Conservation (phyloP, 2,329 filamentous ascomycete genomes). For the Raffaelea deltoideospora region DNA sequence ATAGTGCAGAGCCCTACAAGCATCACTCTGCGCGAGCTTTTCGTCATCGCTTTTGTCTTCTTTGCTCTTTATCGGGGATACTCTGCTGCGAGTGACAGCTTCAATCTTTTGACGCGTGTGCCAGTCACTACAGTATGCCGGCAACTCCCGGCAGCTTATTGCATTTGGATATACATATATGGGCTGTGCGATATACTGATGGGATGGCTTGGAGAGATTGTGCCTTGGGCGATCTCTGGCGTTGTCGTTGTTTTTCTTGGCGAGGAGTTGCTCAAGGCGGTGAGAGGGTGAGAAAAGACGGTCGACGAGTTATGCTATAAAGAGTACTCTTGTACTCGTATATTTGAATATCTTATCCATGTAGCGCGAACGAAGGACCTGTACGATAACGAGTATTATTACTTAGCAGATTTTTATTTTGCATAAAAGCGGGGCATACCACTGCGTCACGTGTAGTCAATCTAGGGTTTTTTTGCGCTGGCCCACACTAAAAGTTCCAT, state of each 20-base stretch:
- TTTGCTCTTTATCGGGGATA: constrained; percentile 5
- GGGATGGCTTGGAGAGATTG: constrained; percentile 3
- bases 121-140: constrained; percentile 6
- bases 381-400: constrained; percentile 19
- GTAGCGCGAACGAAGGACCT: too few relatives aligned
- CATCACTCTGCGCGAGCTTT: constrained; percentile 8
- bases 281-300: neutral
- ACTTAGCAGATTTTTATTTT: too few relatives aligned
- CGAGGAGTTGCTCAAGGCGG: constrained; percentile 4
- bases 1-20: constrained; percentile 6
- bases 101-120: constrained; percentile 3
- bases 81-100: neutral
- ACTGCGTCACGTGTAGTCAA: constrained; percentile 3
- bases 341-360: too few relatives aligned
- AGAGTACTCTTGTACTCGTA: neutral
- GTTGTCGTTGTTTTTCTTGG: constrained; percentile 5
- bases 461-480: constrained; percentile 4
- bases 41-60: constrained; percentile 1
- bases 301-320: too few relatives aligned
- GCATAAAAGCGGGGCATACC: neutral
- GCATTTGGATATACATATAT: constrained; percentile 1
- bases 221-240: constrained; percentile 8
- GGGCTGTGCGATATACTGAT: neutral
- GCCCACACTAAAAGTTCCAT: neutral
- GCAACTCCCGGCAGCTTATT: too few relatives aligned